phyloP scores from a whole-genome alignment of 352 stramenopile genomes.

The Thraustotheca clavata region DNA sequence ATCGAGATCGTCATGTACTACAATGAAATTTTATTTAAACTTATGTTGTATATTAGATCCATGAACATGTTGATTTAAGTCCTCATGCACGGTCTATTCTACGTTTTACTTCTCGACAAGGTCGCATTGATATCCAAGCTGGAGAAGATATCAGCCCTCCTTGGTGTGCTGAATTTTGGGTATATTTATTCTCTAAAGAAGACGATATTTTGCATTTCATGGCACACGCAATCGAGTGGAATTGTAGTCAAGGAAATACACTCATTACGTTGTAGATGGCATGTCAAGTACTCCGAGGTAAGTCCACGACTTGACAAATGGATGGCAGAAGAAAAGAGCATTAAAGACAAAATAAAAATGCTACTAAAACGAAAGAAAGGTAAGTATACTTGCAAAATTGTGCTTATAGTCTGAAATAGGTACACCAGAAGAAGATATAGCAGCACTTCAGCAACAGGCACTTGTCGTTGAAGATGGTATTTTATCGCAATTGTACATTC shows the following conservation, averaged over 20 bases:
- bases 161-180: slow-evolving; percentile 61
- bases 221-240: slow-evolving; percentile 28
- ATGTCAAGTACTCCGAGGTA: background rate
- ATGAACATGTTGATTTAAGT: slow-evolving; percentile 9
- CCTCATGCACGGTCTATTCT: slow-evolving; percentile 4
- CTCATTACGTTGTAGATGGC: slow-evolving; percentile 22
- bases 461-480: background rate
- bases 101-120: background rate
- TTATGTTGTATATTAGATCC: slow-evolving; percentile 35
- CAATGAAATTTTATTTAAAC: too few species aligned
- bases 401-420: background rate
- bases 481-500: background rate
- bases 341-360: slow-evolving; percentile 38
- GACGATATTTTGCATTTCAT: slow-evolving; percentile 82
- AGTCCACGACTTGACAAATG: slow-evolving; percentile 30
- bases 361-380: slow-evolving; percentile 10
- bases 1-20: slow-evolving; percentile 64
- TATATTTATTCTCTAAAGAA: slow-evolving; percentile 78
- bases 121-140: slow-evolving; percentile 25
- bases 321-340: slow-evolving; percentile 41
- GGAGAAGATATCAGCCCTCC: slow-evolving; percentile 47
- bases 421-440: background rate
- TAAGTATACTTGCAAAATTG: background rate
- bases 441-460: background rate
- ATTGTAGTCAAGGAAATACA: slow-evolving; percentile 28